phyloP scores from a whole-genome alignment of 768 basidiomycete species.

The Nidularia sp. region DNA sequence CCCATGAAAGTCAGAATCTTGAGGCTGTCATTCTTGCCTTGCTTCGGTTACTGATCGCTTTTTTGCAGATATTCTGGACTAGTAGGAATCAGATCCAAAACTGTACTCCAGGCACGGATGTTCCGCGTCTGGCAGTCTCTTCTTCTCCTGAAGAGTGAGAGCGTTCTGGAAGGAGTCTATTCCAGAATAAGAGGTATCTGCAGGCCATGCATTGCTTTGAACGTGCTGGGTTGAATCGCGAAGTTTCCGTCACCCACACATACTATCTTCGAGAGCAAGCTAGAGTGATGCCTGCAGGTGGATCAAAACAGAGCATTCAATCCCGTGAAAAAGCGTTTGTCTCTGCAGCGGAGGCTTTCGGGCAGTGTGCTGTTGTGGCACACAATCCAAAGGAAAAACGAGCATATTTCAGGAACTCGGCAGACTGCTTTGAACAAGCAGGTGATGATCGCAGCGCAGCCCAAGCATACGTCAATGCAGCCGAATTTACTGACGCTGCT shows the following conservation, averaged over 20 bases:
- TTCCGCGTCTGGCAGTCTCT: constrained; percentile 49
- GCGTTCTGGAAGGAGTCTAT: constrained; percentile 25
- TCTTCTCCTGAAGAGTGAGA: constrained; percentile 43
- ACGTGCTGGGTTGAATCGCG: constrained; percentile 37
- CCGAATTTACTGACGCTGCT: constrained; percentile 39
- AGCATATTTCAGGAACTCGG: constrained; percentile 38
- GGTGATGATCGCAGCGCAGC: constrained; percentile 40
- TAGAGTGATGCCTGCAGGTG: constrained; percentile 19
- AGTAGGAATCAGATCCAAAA: constrained; percentile 39
- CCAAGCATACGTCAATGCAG: constrained; percentile 32
- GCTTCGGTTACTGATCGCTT: not conserved
- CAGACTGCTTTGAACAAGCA: constrained; percentile 39
- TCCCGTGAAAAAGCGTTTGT: constrained; percentile 29
- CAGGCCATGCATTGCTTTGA: constrained; percentile 35
- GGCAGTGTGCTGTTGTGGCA: constrained; percentile 29
- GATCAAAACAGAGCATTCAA: constrained; percentile 3
- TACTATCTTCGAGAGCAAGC: constrained; percentile 54
- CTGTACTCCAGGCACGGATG: constrained; percentile 41
- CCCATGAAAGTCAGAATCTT: constrained; percentile 48
- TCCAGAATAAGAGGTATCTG: constrained; percentile 37
- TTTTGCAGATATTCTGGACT: constrained; percentile 50
- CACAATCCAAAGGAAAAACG: constrained; percentile 16
- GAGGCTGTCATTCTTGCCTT: not conserved
- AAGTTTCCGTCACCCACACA: constrained; percentile 45
- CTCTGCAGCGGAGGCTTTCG: constrained; percentile 47